A percentile compares a stretch with the other conserved stretches of the same genome.
Conservation (phyloP, 2,329 filamentous ascomycete genomes). For the Diaporthe citriasiana region DNA sequence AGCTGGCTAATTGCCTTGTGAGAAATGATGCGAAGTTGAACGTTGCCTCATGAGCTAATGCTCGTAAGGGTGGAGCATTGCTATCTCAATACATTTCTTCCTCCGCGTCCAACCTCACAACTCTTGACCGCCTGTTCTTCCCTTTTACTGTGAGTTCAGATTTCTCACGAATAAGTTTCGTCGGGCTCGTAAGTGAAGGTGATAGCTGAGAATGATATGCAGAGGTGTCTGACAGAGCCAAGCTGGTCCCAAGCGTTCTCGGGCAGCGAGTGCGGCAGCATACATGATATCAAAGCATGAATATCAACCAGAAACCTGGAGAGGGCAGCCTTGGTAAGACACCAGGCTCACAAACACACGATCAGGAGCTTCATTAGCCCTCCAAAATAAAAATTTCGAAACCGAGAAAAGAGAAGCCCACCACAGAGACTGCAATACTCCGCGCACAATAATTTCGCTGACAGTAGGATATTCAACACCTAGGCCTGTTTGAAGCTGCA, state of each 20-base stretch:
- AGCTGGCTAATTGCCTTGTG: neutral
- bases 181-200: neutral
- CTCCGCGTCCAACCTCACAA: neutral
- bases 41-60: neutral
- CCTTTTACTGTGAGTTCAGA: neutral
- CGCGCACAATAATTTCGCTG: neutral
- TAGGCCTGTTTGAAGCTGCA: neutral
- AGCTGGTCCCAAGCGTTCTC: neutral
- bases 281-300: neutral
- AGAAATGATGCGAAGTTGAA: neutral
- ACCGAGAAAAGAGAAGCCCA: neutral
- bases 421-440: neutral
- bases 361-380: too few species aligned
- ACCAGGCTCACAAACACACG: too few species aligned
- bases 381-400: neutral
- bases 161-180: neutral
- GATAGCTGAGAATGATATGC: neutral
- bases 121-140: neutral
- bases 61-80: neutral
- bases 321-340: neutral
- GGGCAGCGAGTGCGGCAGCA: neutral
- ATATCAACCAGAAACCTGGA: neutral
- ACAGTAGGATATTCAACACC: slow-evolving; percentile 3
- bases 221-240: neutral
- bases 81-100: neutral